Base-by-base conservation (phyloP, 2,329 filamentous ascomycete species). In the Penicillium sp. region DNA sequence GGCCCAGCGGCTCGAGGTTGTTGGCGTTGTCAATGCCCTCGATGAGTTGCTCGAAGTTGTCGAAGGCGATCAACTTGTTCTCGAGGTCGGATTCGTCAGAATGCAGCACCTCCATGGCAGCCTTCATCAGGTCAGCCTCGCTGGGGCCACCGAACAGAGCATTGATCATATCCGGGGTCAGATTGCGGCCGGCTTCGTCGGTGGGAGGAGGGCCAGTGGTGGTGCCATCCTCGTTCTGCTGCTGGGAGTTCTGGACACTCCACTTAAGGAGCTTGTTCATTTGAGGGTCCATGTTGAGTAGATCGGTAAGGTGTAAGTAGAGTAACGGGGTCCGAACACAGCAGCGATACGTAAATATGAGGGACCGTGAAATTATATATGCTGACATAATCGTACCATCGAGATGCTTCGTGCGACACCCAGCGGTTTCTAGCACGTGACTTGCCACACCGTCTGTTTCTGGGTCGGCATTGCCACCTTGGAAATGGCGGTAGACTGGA, bases 11-110 rank as follows among this genome's bases (percentile, higher is more conserved):
- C 59, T 85, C 85, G 62, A 99, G 82, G 74, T 96, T 95, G 78
- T 97, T 99, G 52, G 94, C 92, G 71, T 99, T 99, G 79, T 99
- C 94, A 63, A 97, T 84, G 57, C 83, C 85, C 77, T 96, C 91
- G 64, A 96, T 87, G 53, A 96, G 79, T 72, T 95, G 90, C 76
- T 96, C 92, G 57, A 96, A 88, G 76, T 96, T 96, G 81, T 96
- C 92, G 73, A 95, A 95, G 33, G 92, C 92, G 51, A 86, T 82
- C 48, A 95, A 74, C 71, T 89, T 90, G 73, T 90, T 83, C 39
- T 90, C 87, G 44, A 92, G 79, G 4, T 83, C 81, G 50, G 87
- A 76, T 50, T 87, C 80, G 8, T 84, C 76, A 16, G 84, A 83
- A 9, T 79, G 81, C 66, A 96, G 87, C 50, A 88, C 84, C 25